phyloP scores from a whole-genome alignment of 1,284 basidiomycete genomes.

The Puccinia coronata region DNA sequence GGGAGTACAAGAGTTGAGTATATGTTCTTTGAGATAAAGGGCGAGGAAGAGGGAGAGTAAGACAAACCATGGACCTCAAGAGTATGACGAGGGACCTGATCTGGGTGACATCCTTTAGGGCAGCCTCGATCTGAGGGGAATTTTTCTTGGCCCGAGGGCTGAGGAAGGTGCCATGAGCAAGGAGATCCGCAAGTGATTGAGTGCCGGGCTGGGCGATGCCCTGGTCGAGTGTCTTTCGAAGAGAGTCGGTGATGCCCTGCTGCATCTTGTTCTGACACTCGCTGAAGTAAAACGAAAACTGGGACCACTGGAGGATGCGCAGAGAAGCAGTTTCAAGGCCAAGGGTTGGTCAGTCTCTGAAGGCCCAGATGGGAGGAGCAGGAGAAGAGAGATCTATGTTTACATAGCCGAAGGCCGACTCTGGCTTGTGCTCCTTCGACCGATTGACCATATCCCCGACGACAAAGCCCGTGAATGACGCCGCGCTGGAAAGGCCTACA shows the following conservation, averaged over 20 bases:
- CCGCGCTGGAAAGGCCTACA: constrained; percentile 4
- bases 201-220: constrained; percentile 27
- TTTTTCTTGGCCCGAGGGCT: constrained; percentile 15
- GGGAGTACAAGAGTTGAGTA: neutral
- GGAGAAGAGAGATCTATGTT: neutral
- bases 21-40: neutral
- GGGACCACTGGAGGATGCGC: constrained; percentile 25
- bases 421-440: neutral
- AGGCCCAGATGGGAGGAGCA: neutral
- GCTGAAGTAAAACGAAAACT: constrained; percentile 39
- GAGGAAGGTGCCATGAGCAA: constrained; percentile 28
- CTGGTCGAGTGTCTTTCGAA: neutral
- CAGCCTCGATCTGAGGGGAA: constrained; percentile 17
- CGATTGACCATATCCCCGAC: neutral
- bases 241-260: neutral
- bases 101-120: constrained; percentile 36
- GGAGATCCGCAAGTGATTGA: neutral
- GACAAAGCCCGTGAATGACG: constrained; percentile 1
- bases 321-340: neutral
- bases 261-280: constrained; percentile 35
- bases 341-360: neutral
- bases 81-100: constrained; percentile 40
- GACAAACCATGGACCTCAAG: constrained; percentile 45
- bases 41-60: neutral
- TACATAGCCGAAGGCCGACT: constrained; percentile 29